Conservation (phyloP, 1,284 basidiomycete genomes). For the Austroboletus rostrupii region DNA sequence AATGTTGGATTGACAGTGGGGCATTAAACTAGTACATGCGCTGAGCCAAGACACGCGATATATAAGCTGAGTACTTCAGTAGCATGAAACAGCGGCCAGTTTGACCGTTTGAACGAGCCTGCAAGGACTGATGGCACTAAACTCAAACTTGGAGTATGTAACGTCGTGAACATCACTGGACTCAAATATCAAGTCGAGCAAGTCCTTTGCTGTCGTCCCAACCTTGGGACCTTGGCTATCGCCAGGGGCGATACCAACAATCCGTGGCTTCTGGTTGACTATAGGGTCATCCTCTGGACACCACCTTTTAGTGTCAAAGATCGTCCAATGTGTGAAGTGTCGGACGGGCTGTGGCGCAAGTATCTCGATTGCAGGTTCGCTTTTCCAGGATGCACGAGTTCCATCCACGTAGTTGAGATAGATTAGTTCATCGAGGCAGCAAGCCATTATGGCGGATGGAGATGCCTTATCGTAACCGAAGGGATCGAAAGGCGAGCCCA, state of each 20-base stretch:
- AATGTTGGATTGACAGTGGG: no score
- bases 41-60: no score
- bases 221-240: conserved; percentile 6
- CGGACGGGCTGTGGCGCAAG: conserved; percentile 17
- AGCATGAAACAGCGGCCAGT: conserved; percentile 12
- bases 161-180: conserved; percentile 5
- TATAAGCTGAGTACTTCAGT: not conserved
- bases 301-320: conserved; percentile 24
- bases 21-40: no score
- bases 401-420: conserved; percentile 4
- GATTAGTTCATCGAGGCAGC: conserved; percentile 25
- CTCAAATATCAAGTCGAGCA: conserved; percentile 30
- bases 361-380: conserved; percentile 2
- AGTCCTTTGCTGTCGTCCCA: conserved; percentile 26
- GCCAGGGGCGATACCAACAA: conserved; percentile 30
- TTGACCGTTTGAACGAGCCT: conserved; percentile 20
- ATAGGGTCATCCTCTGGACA: conserved; percentile 32
- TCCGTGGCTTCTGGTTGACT: conserved; percentile 28
- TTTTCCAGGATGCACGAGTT: not conserved
- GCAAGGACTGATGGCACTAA: conserved; percentile 17
- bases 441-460: conserved; percentile 17
- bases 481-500: conserved; percentile 27
- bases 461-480: conserved; percentile 21
- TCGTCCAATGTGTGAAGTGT: conserved; percentile 6
- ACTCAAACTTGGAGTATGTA: conserved; percentile 11